Base-by-base conservation (phyloP, 2,329 filamentous ascomycete species). In the Microascus cirrosus region DNA sequence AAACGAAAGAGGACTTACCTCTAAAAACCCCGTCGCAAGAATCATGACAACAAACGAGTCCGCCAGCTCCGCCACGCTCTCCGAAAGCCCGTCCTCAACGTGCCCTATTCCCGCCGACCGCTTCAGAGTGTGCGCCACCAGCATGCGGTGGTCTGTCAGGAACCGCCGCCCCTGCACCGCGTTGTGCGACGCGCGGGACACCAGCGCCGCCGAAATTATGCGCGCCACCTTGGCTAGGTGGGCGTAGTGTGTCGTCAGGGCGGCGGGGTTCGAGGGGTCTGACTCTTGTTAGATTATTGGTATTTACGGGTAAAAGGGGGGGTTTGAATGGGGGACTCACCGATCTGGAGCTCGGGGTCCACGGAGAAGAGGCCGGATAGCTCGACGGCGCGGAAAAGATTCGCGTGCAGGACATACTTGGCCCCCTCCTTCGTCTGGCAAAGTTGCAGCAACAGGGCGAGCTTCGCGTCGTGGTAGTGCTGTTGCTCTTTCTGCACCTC, bases 91-190 rank as follows among this genome's bases (percentile, higher is more conserved):
- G 45, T 66, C 66, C 54, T 72, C 70, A 35, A 64, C 67, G 13
- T 60, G 51, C 6, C 88, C 87, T 59, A 95, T 88, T 54, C 89
- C 89, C 0, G 89, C 89, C 64, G 89, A 89, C 63, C 91, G 81
- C 75, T 99, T 99, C 66, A 99, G 89, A 22, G 95, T 86, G 53
- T 91, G 88, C 62, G 94, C 84, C 65, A 97, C 89, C 59, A 92
- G 84, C 69, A 86, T 84, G 61, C 93, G 81, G 69, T 96, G 90
- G 62, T 94, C 87, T 6, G 81, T 80, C 60, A 99, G 75, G 72
- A 99, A 99, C 39, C 79, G 79, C 58, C 88, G 83, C 1, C 87
- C 91, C 67, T 92, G 89, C 48, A 86, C 80, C 48, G 92, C 82
- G 69, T 95, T 96, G 65, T 95, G 87, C 20, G 86, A 78, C 0